Base-by-base conservation (phyloP, 1,284 basidiomycete species). In the Dichomitus squalens region DNA sequence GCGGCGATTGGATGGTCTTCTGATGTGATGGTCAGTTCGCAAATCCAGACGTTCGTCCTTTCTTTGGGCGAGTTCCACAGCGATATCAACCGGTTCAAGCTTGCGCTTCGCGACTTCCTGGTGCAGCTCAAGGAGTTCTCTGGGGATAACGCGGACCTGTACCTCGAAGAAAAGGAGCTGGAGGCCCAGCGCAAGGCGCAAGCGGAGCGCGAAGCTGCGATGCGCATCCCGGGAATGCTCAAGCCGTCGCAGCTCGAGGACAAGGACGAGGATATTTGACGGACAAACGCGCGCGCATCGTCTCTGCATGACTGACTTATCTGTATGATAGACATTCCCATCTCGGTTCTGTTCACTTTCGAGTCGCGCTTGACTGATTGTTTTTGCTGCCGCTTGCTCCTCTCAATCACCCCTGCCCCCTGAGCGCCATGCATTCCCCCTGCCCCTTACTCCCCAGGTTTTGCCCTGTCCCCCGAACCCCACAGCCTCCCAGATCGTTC, bases 161-260 rank as follows among this genome's bases (percentile, higher is more conserved):
- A 84, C 77, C 79, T 94, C 58, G 97, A 98, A 70, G 97, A 99
- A 75, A 97, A 95, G 76, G 96, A 99, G 73, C 86, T 87, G 4
- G 96, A 97, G 73, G 79, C 81, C 55, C 76, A 86, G 65, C 71
- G 74, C 61, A 84, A 85, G 74, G 81, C 86, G 0, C 86, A 88
- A 60, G 89, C 87, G 59, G 95, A 98, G 75, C 88, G 90, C 54
- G 86, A 95, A 76, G 84, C 88, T 33, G 96, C 96, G 18, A 92
- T 93, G 81, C 86, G 92, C 64, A 95, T 99, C 61, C 97, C 96
- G n/a, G 97, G 97, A 54, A 94, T 99, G 92, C 83, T 98, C 72
- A 98, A 98, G 76, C 96, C 96, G 31, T 91, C 90, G 66, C 93
- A 96, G 75, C 73, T 97, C 71, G 93, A 96, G 70, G 95, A 96